Percentiles rank a stretch among this genome's conserved stretches.
These are phyloP conservation scores for Fusarium tupiense DNA, from an alignment of 2,329 filamentous ascomycete species.

Conservation along the genomic window DNA sequence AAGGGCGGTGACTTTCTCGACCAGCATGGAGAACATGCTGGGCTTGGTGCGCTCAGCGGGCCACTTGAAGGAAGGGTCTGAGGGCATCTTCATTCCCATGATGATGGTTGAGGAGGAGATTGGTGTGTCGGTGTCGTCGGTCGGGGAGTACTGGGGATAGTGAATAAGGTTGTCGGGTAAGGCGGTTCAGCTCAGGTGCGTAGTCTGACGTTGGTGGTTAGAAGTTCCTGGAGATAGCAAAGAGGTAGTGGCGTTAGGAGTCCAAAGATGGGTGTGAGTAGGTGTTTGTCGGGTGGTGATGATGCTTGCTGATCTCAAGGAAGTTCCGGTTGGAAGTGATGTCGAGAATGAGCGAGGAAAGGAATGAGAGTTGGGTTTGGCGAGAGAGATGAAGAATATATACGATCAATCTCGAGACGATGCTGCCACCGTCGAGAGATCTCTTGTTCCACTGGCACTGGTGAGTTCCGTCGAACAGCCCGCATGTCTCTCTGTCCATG, in stretches of 20 bases:
- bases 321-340: accelerated
- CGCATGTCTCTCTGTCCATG: accelerated
- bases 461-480: background rate
- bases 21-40: background rate
- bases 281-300: too few species aligned
- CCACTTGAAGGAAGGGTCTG: too few species aligned
- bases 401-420: background rate
- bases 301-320: too few species aligned
- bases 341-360: background rate
- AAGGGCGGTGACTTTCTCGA: background rate
- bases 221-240: too few species aligned
- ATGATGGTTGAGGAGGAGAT: too few species aligned
- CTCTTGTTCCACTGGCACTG: background rate
- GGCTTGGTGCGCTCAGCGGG: too few species aligned
- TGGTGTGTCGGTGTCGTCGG: background rate
- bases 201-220: too few species aligned
- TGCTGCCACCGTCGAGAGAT: background rate
- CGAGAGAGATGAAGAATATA: too few species aligned
- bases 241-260: too few species aligned
- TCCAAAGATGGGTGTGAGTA: background rate
- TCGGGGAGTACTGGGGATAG: background rate
- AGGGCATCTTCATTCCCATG: too few species aligned
- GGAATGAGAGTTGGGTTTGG: background rate
- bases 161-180: background rate
- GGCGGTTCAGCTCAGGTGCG: too few species aligned